A percentile compares a stretch with the other conserved stretches of the same genome.
Evolutionary conservation across 768 basidiomycete species (phyloP).

Genomic region (Chalciporus pseudorubinellus): DNA sequence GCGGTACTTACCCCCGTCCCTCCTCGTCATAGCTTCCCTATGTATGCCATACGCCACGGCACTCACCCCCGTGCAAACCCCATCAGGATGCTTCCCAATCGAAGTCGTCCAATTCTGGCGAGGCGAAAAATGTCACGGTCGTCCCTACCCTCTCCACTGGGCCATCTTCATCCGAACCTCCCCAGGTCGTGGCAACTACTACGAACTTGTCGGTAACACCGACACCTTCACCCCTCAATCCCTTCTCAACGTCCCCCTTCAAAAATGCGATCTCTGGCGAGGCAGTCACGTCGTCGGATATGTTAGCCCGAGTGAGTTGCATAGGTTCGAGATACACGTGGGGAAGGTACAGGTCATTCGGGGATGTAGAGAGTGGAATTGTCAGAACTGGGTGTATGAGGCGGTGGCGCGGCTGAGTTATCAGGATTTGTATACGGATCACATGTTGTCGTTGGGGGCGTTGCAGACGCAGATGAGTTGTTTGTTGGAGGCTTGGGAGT

Average conservation of each 20-base stretch:
- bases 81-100: constrained; percentile 18
- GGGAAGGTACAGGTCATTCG: constrained; percentile 16
- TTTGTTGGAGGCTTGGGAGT: constrained; percentile 32
- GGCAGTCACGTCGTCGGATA: constrained; percentile 26
- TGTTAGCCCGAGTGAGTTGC: constrained; percentile 11
- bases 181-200: constrained; percentile 22
- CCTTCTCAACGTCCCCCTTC: constrained; percentile 3
- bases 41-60: constrained; percentile 4
- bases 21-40: neutral
- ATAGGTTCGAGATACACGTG: constrained; percentile 13
- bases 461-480: constrained; percentile 25
- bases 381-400: constrained; percentile 29
- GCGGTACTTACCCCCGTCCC: neutral
- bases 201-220: constrained; percentile 25
- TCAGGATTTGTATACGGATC: constrained; percentile 13
- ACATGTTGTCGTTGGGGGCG: constrained; percentile 10
- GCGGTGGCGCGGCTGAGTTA: constrained; percentile 6
- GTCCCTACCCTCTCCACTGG: constrained; percentile 25
- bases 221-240: constrained; percentile 26
- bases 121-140: constrained; percentile 7
- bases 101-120: constrained; percentile 33
- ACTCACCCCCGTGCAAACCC: constrained; percentile 16
- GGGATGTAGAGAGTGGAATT: constrained; percentile 24
- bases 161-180: constrained; percentile 29
- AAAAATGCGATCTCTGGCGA: constrained; percentile 19